Conservation (phyloP, 306 rosid species). For the Acacia melanoxylon region DNA sequence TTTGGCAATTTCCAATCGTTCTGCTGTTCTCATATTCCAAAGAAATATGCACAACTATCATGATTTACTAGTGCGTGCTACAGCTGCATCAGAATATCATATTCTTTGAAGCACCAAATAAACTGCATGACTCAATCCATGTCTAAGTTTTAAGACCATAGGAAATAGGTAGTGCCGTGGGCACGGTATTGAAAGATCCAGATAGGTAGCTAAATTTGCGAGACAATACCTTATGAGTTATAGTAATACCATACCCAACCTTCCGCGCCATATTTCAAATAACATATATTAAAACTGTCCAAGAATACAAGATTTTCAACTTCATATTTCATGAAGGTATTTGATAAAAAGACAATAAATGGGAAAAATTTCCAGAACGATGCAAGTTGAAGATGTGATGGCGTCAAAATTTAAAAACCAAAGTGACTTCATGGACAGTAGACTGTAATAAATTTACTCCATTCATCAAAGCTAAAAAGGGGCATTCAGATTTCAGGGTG, state of each 20-base stretch:
- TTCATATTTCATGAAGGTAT: neutral
- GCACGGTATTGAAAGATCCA: neutral
- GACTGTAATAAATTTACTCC: neutral
- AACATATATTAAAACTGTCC: neutral
- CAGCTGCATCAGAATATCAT: neutral
- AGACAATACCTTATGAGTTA: neutral
- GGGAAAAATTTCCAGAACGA: neutral
- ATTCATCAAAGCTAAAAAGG: neutral
- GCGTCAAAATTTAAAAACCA: neutral
- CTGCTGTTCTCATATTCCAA: constrained; percentile 9
- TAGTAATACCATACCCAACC: neutral
- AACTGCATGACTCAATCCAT: neutral
- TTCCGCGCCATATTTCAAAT: neutral
- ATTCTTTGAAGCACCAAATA: neutral
- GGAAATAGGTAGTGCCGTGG: neutral
- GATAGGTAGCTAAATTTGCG: neutral
- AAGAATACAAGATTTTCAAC: neutral
- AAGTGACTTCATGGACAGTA: neutral
- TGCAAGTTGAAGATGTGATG: neutral
- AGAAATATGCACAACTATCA: neutral
- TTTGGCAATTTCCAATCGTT: constrained; percentile 1
- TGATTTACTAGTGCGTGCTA: neutral
- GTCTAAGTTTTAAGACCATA: neutral
- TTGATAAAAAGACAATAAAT: neutral
- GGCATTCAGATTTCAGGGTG: neutral